Base-by-base conservation (phyloP, 208 protist genomes). In the Herpetomonas tarakana region DNA sequence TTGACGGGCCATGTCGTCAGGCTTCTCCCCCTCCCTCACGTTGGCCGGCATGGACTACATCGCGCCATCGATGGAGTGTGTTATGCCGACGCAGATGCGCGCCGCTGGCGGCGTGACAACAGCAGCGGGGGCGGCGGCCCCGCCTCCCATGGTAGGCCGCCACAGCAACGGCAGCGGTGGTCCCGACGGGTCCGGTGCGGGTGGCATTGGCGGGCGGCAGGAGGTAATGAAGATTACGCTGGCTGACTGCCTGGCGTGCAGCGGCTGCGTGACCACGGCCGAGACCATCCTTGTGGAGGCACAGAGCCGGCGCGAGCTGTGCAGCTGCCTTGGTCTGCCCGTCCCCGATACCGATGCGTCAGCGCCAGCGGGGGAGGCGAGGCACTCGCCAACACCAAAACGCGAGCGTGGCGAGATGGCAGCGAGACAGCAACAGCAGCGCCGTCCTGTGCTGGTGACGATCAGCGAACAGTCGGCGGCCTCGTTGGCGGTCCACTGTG, bases 241-340 rank as follows among this genome's bases (percentile, higher is more conserved):
- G 22, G 69, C 87, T 24, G 88, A 97, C 65, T 97, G 92, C 62
- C 73, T 97, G 21, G 92, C 92, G 6, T 97, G 92, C 62, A 92
- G 81, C 54, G 98, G 98, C 0, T 99, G 98, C 78, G 89, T 99
- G 52, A 99, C 98, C 9, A 98, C 96, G 3, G 97, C 98, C 2
- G 98, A 99, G 64, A 97, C 88, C 41, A 84, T 99, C 7, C 78
- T 99, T 2, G 90, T 99, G 38, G 77, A 71, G 62, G 75, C 74
- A 26, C 81, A 91, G 66, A 85, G 80, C 59, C 69, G 74, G 19
- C 54, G 63, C 6, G 79, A 91, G 60, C 50, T 86, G 56, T 7
- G 11, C 22, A 58, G 26, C 19, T 11, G 4, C 21, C 38, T 2
- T 3, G 18, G n/a, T 25, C 55, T 12, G 26, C 28, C 35, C 1